A percentile compares a stretch with the other conserved stretches of the same genome.
Conservation (phyloP, 148 eudicot species). For the Persicaria tinctoria region DNA sequence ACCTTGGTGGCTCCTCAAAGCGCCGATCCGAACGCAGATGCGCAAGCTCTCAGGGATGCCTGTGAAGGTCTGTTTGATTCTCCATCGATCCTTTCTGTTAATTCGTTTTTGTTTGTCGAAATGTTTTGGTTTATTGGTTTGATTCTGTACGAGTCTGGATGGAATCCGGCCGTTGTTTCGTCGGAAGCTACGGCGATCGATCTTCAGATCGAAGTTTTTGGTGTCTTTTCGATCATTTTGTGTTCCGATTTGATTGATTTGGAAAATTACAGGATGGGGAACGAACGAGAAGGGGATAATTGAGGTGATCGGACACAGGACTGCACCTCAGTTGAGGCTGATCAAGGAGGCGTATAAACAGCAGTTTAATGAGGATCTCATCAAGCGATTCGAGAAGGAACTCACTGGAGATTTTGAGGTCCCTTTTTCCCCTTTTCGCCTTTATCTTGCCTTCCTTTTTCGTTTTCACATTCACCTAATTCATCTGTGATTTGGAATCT, state of each 20-base stretch:
- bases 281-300: slow-evolving; percentile 78
- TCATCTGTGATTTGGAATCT: background rate
- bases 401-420: slow-evolving; percentile 74
- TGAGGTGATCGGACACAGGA: slow-evolving; percentile 64
- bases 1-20: slow-evolving; percentile 53
- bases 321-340: slow-evolving; percentile 51
- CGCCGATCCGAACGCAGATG: slow-evolving; percentile 72
- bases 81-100: background rate
- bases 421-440: background rate
- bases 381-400: slow-evolving; percentile 72
- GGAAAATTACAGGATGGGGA: slow-evolving; percentile 54
- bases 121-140: background rate
- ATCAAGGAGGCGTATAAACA: slow-evolving; percentile 65
- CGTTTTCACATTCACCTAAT: background rate
- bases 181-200: background rate
- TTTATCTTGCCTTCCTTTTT: background rate
- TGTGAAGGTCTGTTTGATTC: slow-evolving; percentile 40
- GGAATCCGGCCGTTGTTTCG: background rate
- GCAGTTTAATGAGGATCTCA: slow-evolving; percentile 55
- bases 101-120: background rate
- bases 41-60: slow-evolving; percentile 66
- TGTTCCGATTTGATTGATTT: background rate
- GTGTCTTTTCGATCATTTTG: background rate
- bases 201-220: background rate
- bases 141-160: background rate